Conservation (phyloP, 768 basidiomycete genomes). For the Suillus placidus region DNA sequence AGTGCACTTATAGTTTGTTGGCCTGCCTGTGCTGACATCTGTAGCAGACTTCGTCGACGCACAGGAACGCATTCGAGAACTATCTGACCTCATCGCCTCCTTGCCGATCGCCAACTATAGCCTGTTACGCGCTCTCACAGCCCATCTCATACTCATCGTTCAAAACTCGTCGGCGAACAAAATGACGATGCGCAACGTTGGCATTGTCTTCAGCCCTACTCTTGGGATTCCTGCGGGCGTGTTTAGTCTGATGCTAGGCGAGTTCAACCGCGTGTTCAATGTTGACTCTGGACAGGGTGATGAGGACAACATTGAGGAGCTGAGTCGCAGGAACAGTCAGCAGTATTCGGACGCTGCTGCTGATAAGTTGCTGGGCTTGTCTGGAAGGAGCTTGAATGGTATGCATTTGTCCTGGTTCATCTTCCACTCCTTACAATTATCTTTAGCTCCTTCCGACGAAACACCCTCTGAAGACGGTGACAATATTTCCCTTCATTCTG, state of each 20-base stretch:
- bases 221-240: slow-evolving; percentile 97
- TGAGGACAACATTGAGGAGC: slow-evolving; percentile 38
- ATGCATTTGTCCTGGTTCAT: slow-evolving; percentile 31
- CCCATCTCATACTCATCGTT: slow-evolving; percentile 93
- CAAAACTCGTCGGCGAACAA: slow-evolving; percentile 90
- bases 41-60: slow-evolving; percentile 82
- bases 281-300: slow-evolving; percentile 49
- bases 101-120: slow-evolving; percentile 94
- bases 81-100: slow-evolving; percentile 82
- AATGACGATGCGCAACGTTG: slow-evolving; percentile 99
- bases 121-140: slow-evolving; percentile 88
- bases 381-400: slow-evolving; percentile 71
- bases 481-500: slow-evolving; percentile 65
- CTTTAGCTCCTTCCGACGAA: slow-evolving; percentile 55
- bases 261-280: slow-evolving; percentile 93
- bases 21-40: slow-evolving; percentile 18
- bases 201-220: slow-evolving; percentile 98
- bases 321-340: slow-evolving; percentile 74
- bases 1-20: slow-evolving; percentile 33
- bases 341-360: slow-evolving; percentile 85
- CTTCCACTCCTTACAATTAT: slow-evolving; percentile 14
- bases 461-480: slow-evolving; percentile 71
- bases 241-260: slow-evolving; percentile 91
- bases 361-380: slow-evolving; percentile 78
- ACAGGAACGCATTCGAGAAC: slow-evolving; percentile 84